These are phyloP conservation scores for Penicillium sp. DNA, from an alignment of 2,329 filamentous ascomycete genomes.

Conservation along the genomic window DNA sequence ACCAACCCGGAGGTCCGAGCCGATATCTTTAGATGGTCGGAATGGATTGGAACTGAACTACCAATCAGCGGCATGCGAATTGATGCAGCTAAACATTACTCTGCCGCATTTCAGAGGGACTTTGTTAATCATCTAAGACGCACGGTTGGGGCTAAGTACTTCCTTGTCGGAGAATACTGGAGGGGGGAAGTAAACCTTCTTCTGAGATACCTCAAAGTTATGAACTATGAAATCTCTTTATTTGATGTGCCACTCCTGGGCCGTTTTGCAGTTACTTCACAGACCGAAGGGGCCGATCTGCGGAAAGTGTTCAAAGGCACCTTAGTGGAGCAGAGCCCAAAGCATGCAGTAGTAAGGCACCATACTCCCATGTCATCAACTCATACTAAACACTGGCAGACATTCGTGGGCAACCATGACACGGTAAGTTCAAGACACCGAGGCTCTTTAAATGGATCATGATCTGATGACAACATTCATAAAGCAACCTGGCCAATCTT, in stretches of 20 bases:
- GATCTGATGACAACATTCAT: not conserved
- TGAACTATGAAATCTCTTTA: constrained; percentile 60
- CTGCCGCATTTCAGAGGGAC: constrained; percentile 61
- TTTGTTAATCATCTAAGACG: constrained; percentile 61
- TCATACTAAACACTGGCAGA: constrained; percentile 38
- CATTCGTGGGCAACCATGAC: constrained; percentile 72
- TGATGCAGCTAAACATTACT: constrained; percentile 72
- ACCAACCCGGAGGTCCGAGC: constrained; percentile 61
- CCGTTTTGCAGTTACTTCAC: constrained; percentile 63
- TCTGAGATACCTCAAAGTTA: constrained; percentile 57
- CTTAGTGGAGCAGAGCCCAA: constrained; percentile 55
- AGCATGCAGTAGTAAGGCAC: constrained; percentile 56
- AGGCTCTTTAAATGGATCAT: too few relatives aligned
- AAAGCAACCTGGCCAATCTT: constrained; percentile 60
- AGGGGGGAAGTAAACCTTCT: constrained; percentile 58
- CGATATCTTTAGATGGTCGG: constrained; percentile 67
- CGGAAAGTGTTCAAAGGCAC: constrained; percentile 62
- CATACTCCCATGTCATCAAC: not conserved
- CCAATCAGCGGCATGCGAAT: constrained; percentile 66
- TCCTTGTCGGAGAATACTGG: constrained; percentile 72
- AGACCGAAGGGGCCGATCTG: constrained; percentile 59
- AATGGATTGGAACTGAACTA: constrained; percentile 64
- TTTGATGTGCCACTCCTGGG: constrained; percentile 70
- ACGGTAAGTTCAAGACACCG: constrained; percentile 44
- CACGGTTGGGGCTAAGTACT: constrained; percentile 55